Conservation (phyloP, 148 eudicot genomes). For the Vaccinium corymbosum region DNA sequence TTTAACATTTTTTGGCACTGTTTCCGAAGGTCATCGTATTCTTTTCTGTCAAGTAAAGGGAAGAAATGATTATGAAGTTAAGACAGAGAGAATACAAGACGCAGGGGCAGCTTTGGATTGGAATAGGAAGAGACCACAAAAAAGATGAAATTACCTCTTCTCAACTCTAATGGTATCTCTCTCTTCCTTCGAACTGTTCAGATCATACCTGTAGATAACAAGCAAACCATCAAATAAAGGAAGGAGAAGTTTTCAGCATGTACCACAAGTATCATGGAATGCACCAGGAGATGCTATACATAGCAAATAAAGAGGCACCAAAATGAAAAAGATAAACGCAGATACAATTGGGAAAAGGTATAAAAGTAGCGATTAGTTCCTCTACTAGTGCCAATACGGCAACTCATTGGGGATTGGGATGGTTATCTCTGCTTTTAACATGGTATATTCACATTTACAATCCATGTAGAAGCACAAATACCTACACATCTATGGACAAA, state of each 20-base stretch:
- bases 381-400: background rate
- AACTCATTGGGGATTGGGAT: background rate
- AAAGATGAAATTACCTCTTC: conserved; percentile 32
- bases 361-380: background rate
- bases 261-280: background rate
- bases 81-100: background rate
- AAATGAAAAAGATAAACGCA: background rate
- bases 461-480: background rate
- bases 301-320: background rate
- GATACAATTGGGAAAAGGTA: background rate
- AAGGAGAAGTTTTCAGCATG: background rate
- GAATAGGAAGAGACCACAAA: background rate
- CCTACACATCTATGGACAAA: background rate
- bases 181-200: conserved; percentile 47
- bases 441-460: background rate
- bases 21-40: conserved; percentile 37
- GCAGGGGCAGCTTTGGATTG: background rate
- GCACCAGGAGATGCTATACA: background rate
- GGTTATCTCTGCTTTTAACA: background rate
- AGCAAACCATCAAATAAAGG: background rate
- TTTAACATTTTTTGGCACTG: conserved; percentile 30
- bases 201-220: conserved; percentile 40
- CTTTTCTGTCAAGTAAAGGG: conserved; percentile 30
- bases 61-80: background rate
- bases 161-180: conserved; percentile 31